Conservation (phyloP, 2,329 filamentous ascomycete species). For the Fusarium irregulare region DNA sequence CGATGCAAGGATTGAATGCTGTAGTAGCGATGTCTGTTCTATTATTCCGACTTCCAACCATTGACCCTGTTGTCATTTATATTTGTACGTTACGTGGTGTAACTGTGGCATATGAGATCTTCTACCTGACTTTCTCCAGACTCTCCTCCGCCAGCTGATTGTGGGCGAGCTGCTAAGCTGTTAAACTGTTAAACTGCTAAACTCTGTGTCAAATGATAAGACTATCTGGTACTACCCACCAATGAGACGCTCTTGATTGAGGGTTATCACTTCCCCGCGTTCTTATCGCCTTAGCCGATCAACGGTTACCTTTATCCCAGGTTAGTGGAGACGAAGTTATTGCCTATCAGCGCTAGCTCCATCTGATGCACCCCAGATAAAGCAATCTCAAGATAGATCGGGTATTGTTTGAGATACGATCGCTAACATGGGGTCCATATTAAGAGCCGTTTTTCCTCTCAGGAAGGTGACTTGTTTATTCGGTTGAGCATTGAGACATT, state of each 20-base stretch:
- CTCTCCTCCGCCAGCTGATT: neutral
- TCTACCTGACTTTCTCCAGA: neutral
- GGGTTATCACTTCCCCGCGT: neutral
- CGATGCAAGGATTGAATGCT: too few relatives aligned
- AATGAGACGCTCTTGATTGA: neutral
- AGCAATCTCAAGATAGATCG: neutral
- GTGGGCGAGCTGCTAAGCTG: neutral
- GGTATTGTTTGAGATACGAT: neutral
- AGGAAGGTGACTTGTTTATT: too few relatives aligned
- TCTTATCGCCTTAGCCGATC: neutral
- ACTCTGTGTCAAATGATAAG: neutral
- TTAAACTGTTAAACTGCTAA: neutral
- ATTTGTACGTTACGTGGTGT: rapidly evolving
- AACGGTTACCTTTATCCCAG: neutral
- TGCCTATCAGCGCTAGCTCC: neutral
- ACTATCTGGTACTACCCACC: neutral
- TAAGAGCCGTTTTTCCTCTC: neutral
- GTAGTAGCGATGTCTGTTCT: neutral
- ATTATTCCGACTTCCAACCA: neutral
- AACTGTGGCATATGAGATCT: neutral
- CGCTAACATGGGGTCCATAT: neutral
- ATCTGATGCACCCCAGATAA: neutral
- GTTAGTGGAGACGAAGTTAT: neutral
- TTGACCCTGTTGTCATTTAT: neutral
- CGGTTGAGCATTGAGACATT: neutral